Evolutionary conservation across 305 asterid genomes (phyloP), one percentile per base, ranked within the genome.

Genomic region (Fraxinus platypoda): DNA sequence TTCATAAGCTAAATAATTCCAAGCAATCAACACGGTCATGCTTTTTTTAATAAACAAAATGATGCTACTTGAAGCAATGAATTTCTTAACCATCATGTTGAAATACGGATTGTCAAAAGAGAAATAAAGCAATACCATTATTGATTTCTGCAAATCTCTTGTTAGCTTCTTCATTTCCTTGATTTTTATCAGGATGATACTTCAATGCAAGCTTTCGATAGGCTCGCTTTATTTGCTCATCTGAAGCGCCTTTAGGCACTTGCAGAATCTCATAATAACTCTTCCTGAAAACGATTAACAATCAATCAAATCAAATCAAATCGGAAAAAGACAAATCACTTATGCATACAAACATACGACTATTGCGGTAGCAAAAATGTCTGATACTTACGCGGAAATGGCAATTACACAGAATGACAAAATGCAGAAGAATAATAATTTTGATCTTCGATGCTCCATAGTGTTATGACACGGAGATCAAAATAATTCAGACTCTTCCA

Each of bases 151-250:
- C 98, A 76, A 96, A 94, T 88, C 84, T 94, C 95, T 91, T 93
- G 81, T 90, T 96, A 35, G 99, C 99, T 85, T 96, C 99, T 76
- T 94, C 98, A 78, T 96, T 96, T 64, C 99, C 99, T 81, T 80
- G 98, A 84, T 96, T 96, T 82, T 96, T 96, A 84, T 96, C 98
- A 1, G 98, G 98, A 79, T 96, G 99, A 89, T 96, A 96, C 89
- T 94, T 94, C 92, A 96, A 87, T 0, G 99, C 99, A 75, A 96
- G 98, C 90, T 94, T 96, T 79, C 99, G 73, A 83, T 96, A 96
- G 23, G 98, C 97, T 79, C 98, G 95, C 88, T 94, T 96, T 78
- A 96, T 94, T 85, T 96, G 98, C 15, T 96, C 99, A 23, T 96
- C 99, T 19, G 99, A 83, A 74, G 99, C 99, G 70, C 98, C 90